Evolutionary conservation across 805 yeast genomes (phyloP), one percentile per base, ranked within the genome.

Genomic region (Spathaspora boniae): DNA sequence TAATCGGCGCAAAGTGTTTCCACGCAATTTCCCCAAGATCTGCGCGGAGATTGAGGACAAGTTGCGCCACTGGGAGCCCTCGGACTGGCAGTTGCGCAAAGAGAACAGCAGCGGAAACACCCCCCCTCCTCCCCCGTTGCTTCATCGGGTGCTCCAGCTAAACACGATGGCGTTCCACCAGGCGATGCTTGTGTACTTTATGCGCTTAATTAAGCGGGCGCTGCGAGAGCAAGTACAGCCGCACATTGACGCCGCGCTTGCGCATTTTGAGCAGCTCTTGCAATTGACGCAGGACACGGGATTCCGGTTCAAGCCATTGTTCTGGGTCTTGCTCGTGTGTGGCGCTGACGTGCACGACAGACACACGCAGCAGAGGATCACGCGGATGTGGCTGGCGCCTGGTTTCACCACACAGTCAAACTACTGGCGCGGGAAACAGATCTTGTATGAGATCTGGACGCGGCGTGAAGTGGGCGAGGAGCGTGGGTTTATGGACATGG

Each of bases 391-490:
- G 56, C 47, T 54, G 23, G 53, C 44, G 17, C 49, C 46, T 9
- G n/a, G 26, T 11, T 39, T 27, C 18, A 31, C 17, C 34, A 35
- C 51, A 14, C 48, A 48, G 25, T 50, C 48, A 11, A 72, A 70
- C 38, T 70, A 69, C 43, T 76, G 82, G 82, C 56, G 79, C 24
- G 70, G 73, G 1, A 74, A 74, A 44, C 82, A 76, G 47, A 62
- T 75, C 18, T 53, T 75, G 42, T 60, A 61, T 41, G 81, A 76
- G 46, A 62, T 73, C 9, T 73, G 78, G 75, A 60, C 69, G 24
- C 50, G 76, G 17, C 47, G 71, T 27, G 60, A 57, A 4, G 48
- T 49, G 16, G 63, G 64, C 9, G 60, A 53, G 41, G 50, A 60
- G 33, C 31, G 28, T 12, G 72, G 75, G 20, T 76, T 78, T 70